Base-by-base conservation (phyloP, 306 rosid species). In the Quercus engelmannii region DNA sequence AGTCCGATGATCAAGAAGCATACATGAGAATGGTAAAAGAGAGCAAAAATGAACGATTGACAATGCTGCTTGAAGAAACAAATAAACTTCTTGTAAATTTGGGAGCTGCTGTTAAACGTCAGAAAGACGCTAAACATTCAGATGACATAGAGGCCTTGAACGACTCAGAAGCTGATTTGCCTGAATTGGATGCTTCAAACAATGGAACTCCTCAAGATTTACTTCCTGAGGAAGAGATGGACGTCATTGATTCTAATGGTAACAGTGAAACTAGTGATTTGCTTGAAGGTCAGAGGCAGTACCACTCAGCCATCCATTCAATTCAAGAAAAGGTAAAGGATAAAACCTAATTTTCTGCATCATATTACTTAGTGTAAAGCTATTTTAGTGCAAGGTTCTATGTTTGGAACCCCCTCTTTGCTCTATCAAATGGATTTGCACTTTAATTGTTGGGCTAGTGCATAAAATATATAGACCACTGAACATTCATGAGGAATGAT, bases 51-150 rank as follows among this genome's bases (percentile, higher is more conserved):
- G 99, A 96, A 82, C 84, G 99, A 75, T 82, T 96, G 85, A 96
- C 99, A 54, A 55, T 80, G 28, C 99, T 96, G 81, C 97, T 96
- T 64, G 97, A 96, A 89, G 99, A 96, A 90, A 96, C 99, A 69
- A 96, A 96, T 83, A 96, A 93, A 80, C 90, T 96, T 62, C 98
- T 96, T 57, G 97, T 86, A 71, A 96, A 96, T 85, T 87, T 96
- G 86, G 99, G 99, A 80, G 99, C 99, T 52, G 99, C 99, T 54
- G 99, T 96, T 87, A 98, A 96, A 85, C 97, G 99, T 73, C 99
- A 96, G 86, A 96, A 82, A 88, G 99, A 96, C 79, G 82, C 81
- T 71, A 93, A 96, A 90, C 86, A 77, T 55, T 76, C 85, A 56
- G 98, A 91, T 69, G 99, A 93, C 63, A 88, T 85, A 41, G 98